Evolutionary conservation across 139 green algal genomes (phyloP), one percentile per base, ranked within the genome.

Genomic region (Coelastrella sp.): DNA sequence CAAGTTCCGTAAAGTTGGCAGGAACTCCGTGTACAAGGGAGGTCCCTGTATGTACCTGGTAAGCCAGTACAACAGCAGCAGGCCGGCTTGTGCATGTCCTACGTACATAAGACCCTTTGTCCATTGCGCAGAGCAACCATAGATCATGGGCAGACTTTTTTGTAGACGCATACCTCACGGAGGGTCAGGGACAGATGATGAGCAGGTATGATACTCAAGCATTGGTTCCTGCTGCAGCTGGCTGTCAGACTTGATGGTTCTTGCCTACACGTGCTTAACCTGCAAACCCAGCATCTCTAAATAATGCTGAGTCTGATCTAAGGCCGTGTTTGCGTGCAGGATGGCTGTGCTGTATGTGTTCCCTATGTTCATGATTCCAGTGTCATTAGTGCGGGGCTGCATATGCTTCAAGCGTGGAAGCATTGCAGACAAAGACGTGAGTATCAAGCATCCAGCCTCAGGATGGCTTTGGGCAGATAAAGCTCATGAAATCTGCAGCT

Each of bases 111-210:
- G 43, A n/a, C 62, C 5, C 34, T 17, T 13, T 37, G 79, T 35
- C 27, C 21, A 37, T 23, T 15, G n/a, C 83, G 87, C 93, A 98
- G 90, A 91, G 90, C 89, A 98, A 98, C 80, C 96, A 98, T 85
- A 91, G 96, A 30, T 94, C 88, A 59, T 98, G 96, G 96, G 92
- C 91, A 1, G 96, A 98, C 79, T 98, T 98, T 68, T 97, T 98
- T 69, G 68, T 98, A 19, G 96, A 98, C 83, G 81, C 93, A 5
- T 96, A 95, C 72, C 67, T 95, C 0, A 95, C 93, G 30, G 93
- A 97, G 69, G 95, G 95, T 2, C 89, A 92, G 21, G 91, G 92
- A 21, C 89, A 93, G 21, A 92, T 95, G 59, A 91, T 98, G 86
- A 95, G 90, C 87, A 88, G 93, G 92, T 96, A 60, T 27, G 63